Evolutionary conservation across 179 eudicot species (phyloP).

Genomic region (Patellifolia procumbens): DNA sequence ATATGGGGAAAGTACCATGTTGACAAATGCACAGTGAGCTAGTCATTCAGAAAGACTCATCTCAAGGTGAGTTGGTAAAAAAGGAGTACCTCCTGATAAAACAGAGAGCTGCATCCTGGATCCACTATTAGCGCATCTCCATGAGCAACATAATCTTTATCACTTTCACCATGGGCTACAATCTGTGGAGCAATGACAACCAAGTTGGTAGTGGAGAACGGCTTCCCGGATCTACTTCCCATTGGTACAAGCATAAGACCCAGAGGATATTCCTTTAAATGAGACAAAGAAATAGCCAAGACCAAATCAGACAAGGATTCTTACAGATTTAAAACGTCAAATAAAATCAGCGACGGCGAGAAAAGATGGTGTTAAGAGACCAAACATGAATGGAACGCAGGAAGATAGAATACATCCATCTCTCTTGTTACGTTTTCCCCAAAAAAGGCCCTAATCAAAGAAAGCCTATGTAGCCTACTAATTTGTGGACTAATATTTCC

Average conservation of each 20-base stretch:
- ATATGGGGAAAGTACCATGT: background rate
- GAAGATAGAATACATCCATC: background rate
- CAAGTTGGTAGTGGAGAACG: slow-evolving; percentile 88
- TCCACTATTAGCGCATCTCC: slow-evolving; percentile 93
- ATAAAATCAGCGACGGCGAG: slow-evolving; percentile 12
- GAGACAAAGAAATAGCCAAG: background rate
- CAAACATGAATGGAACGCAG: background rate
- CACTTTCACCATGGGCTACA: slow-evolving; percentile 24
- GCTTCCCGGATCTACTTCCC: slow-evolving; percentile 84
- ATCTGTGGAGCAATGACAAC: slow-evolving; percentile 63
- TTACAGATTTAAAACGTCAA: background rate
- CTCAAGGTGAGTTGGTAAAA: background rate
- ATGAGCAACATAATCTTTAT: slow-evolving; percentile 44
- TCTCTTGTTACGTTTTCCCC: background rate
- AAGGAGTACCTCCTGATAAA: slow-evolving; percentile 62
- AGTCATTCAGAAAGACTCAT: background rate
- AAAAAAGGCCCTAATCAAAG: background rate
- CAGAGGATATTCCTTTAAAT: slow-evolving; percentile 80
- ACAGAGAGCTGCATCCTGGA: slow-evolving; percentile 76
- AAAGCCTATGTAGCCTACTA: background rate
- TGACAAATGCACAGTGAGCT: background rate
- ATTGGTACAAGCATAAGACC: slow-evolving; percentile 80
- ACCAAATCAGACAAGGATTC: slow-evolving; percentile 2
- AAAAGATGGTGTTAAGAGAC: background rate
- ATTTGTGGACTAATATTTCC: background rate